A percentile compares a stretch with the other conserved stretches of the same genome.
These are phyloP conservation scores for Mytilinidion resinicola DNA, from an alignment of 495 filamentous ascomycete genomes.

Conservation along the genomic window DNA sequence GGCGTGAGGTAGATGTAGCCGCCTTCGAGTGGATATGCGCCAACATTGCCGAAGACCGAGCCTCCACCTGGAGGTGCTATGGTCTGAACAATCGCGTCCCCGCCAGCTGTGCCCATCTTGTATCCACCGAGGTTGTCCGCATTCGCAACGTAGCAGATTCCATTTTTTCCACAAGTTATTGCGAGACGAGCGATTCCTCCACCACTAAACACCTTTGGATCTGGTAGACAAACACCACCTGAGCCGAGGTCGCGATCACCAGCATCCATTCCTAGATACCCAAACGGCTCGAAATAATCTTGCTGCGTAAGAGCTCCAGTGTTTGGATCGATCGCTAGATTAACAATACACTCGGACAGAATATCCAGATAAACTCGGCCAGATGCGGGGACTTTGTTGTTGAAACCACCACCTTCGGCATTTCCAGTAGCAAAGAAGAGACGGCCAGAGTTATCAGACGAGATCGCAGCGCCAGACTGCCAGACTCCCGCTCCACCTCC, in stretches of 20 bases:
- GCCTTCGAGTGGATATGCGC: constrained; percentile 45
- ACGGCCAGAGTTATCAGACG: constrained; percentile 36
- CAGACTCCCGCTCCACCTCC: constrained; percentile 42
- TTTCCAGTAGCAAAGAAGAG: constrained; percentile 38
- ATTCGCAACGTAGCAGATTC: constrained; percentile 42
- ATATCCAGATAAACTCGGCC: constrained; percentile 33
- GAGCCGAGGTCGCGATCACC: constrained; percentile 14
- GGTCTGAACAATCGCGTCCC: constrained; percentile 41
- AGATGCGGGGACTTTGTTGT: constrained; percentile 28
- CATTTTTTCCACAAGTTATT: constrained; percentile 40
- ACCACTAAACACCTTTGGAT: constrained; percentile 37
- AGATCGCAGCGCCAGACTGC: constrained; percentile 40
- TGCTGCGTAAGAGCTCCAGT: constrained; percentile 33
- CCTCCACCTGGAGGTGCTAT: constrained; percentile 27
- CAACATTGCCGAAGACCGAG: constrained; percentile 41
- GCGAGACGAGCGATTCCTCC: constrained; percentile 33
- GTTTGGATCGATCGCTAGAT: constrained; percentile 29
- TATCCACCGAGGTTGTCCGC: constrained; percentile 43
- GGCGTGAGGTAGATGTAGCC: constrained; percentile 45
- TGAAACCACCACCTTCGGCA: not conserved
- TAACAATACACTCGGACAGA: constrained; percentile 41
- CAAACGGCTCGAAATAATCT: constrained; percentile 44
- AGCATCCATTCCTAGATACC: constrained; percentile 40
- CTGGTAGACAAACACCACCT: constrained; percentile 36
- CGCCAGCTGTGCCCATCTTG: constrained; percentile 37